Evolutionary conservation across 164 flowering plant species (phyloP), one percentile per base, ranked within the genome.

Genomic region (Aristolochia contorta): DNA sequence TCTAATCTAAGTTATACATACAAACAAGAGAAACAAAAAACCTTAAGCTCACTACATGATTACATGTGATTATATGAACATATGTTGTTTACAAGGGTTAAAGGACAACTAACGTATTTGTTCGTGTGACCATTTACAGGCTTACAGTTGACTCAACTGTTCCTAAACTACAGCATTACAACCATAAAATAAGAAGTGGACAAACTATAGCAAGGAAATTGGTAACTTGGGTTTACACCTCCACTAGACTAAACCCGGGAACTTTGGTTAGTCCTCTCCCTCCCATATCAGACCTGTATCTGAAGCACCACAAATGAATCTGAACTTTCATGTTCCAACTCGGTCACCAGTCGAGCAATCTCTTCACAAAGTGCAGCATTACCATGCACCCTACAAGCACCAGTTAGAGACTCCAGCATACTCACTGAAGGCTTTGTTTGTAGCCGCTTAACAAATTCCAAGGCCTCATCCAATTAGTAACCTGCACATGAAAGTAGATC

Each of bases 401-500:
- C 87, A 61, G 83, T 65, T 54, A 82, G 57, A 27, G 87, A 75
- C 47, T 77, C 79, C 0, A 79, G 77, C 32, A 79, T 37, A 60
- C 75, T 71, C 20, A 41, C 51, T 7, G 74, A 65, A 24, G 81
- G 74, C 58, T 65, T 56, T 56, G 53, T 67, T 0, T 82, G 77
- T 46, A 79, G 64, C 46, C 57, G 49, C 62, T 78, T 78, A n/a
- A 78, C 65, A 33, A 81, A 50, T 20, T 67, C 73, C 48, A 68
- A 77, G 9, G 91, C 91, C 67, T 82, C 86, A 30, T 47, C 47
- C 62, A 85, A n/a, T n/a, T n/a, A 59, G 59, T 62, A 61, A 30
- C 87, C 91, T 24, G 72, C 62, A 69, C 87, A 70, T 14, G 82
- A 78, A 46, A 85, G 79, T 41, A 85, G 81, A 70, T 81, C 83